phyloP scores from a whole-genome alignment of 208 protist genomes.

The Crithidia brevicula region DNA sequence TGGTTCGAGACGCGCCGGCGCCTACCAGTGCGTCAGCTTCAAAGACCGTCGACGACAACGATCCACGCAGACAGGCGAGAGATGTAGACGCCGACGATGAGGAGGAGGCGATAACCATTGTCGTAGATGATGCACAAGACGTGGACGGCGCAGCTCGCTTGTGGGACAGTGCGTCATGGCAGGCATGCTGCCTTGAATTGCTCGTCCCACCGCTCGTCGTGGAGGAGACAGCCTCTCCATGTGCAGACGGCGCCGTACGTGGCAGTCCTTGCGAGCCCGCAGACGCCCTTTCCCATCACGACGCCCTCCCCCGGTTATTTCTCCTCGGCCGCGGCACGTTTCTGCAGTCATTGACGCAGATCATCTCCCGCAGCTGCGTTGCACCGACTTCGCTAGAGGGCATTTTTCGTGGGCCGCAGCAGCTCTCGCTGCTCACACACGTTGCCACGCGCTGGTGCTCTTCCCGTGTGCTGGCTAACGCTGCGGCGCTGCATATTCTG shows the following conservation, averaged over 20 bases:
- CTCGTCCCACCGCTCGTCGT: constrained; percentile 3
- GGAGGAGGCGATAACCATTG: not conserved
- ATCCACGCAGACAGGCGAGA: not conserved
- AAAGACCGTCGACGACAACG: no score
- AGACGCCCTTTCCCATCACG: not conserved
- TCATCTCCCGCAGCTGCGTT: constrained; percentile 10
- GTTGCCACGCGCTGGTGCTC: constrained; percentile 27
- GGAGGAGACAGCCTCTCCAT: not conserved
- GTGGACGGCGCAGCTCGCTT: not conserved
- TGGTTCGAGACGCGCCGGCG: not conserved
- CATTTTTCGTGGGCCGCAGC: constrained; percentile 9
- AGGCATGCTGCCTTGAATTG: constrained; percentile 6
- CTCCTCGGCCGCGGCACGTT: constrained; percentile 21
- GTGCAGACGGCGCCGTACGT: not conserved
- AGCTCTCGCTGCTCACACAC: constrained; percentile 15
- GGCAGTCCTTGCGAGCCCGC: not conserved
- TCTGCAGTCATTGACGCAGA: constrained; percentile 26
- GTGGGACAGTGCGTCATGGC: not conserved
- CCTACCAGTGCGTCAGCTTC: not conserved
- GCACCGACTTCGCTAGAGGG: constrained; percentile 14
- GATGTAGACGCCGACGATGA: not conserved
- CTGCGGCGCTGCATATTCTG: constrained; percentile 15
- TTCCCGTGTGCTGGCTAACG: constrained; percentile 9
- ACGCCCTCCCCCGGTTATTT: constrained; percentile 15
- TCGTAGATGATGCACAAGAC: not conserved